Evolutionary conservation across 1,139 yeast genomes (phyloP).

Genomic region (Scheffersomyces stambukii): DNA sequence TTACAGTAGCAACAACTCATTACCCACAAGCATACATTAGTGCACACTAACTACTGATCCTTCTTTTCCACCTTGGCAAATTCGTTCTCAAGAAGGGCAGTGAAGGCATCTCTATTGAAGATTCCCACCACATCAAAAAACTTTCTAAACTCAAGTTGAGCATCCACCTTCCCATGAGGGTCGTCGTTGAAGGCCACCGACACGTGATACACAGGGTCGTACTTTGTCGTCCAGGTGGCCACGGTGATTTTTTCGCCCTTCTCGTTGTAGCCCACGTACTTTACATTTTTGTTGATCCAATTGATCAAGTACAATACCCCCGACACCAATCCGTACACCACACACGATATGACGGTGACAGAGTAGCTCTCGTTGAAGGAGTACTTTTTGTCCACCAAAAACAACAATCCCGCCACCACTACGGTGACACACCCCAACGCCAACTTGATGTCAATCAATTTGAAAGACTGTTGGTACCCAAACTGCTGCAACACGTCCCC

Average conservation of each 20-base stretch:
- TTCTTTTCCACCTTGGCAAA: conserved; percentile 21
- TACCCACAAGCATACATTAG: no score
- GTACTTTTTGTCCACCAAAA: conserved; percentile 60
- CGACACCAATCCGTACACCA: conserved; percentile 56
- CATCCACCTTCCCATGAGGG: conserved; percentile 12
- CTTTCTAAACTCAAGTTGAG: conserved; percentile 34
- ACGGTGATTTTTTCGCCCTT: conserved; percentile 33
- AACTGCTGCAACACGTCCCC: conserved; percentile 43
- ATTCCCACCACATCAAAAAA: conserved; percentile 47
- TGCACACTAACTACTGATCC: conserved; percentile 8
- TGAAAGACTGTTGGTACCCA: conserved; percentile 62
- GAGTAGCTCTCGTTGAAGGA: conserved; percentile 36
- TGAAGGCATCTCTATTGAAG: conserved; percentile 38
- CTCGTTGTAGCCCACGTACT: conserved; percentile 52
- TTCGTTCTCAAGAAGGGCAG: conserved; percentile 24
- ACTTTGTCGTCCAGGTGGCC: conserved; percentile 34
- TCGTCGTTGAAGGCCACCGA: conserved; percentile 26
- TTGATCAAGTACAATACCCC: conserved; percentile 45
- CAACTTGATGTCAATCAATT: conserved; percentile 57
- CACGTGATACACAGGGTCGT: conserved; percentile 42
- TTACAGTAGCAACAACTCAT: no score
- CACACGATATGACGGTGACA: conserved; percentile 30
- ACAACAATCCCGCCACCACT: conserved; percentile 60
- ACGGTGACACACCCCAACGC: conserved; percentile 69
- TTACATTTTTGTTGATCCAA: conserved; percentile 43